Percentiles rank a stretch among this genome's conserved stretches.
Conservation (phyloP, 31 red algal species). For the Porphyra umbilicalis region DNA sequence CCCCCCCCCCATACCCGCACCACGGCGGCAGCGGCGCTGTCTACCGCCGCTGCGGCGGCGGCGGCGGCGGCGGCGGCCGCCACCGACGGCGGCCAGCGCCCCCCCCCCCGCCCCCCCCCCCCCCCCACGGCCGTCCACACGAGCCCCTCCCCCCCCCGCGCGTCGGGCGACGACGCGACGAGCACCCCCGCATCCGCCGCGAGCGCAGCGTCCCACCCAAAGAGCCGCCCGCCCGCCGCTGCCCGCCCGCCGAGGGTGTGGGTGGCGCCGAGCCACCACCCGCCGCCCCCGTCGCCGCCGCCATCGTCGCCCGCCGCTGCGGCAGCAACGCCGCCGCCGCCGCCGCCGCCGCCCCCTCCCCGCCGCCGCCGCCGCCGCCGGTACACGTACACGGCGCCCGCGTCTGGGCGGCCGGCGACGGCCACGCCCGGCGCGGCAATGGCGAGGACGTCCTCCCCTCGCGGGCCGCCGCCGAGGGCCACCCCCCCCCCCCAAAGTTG, state of each 20-base stretch:
- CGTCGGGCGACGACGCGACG: neutral
- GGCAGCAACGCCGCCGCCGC: neutral
- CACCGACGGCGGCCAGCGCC: too few species aligned
- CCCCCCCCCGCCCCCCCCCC: neutral
- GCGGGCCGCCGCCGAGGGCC: neutral
- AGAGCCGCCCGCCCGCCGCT: neutral
- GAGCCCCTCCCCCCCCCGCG: neutral
- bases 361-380: neutral
- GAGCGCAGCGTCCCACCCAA: neutral
- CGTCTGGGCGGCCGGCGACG: neutral
- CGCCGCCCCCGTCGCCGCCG: neutral
- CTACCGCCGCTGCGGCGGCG: neutral
- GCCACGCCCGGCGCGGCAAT: neutral
- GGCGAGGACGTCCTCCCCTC: neutral
- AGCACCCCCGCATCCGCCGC: neutral
- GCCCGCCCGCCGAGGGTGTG: neutral
- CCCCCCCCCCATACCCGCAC: neutral
- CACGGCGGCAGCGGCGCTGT: neutral
- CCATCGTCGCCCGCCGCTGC: neutral
- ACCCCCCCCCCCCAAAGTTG: conserved; percentile 58
- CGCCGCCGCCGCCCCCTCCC: neutral
- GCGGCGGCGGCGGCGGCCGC: neutral
- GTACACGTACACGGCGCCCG: neutral
- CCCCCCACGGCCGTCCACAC: neutral
- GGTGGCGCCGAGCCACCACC: neutral